phyloP scores from a whole-genome alignment of 805 yeast genomes.

The Wickerhamomyces hampshirensis region DNA sequence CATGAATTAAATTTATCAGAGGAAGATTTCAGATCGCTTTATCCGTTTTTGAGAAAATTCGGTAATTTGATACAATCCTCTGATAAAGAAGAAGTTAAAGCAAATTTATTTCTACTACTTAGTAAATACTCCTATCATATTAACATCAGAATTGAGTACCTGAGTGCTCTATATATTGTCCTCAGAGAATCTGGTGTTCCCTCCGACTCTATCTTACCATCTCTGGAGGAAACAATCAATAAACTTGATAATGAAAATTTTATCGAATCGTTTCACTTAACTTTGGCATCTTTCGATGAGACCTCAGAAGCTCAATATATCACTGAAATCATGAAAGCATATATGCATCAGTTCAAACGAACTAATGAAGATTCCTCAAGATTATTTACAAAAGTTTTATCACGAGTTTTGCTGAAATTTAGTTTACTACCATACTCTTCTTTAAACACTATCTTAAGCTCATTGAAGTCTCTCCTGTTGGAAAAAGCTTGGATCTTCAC shows the following conservation, averaged over 20 bases:
- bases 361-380: constrained; percentile 3
- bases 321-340: constrained; percentile 20
- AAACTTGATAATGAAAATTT: constrained; percentile 3
- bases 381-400: constrained; percentile 15
- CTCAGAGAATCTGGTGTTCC: constrained; percentile 24
- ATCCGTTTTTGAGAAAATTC: constrained; percentile 7
- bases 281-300: constrained; percentile 17
- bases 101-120: constrained; percentile 27
- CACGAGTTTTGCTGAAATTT: constrained; percentile 7
- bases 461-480: constrained; percentile 39
- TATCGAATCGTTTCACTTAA: constrained; percentile 16
- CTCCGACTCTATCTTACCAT: constrained; percentile 14
- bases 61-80: constrained; percentile 11
- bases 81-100: constrained; percentile 14
- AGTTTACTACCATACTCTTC: constrained; percentile 1
- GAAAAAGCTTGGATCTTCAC: constrained; percentile 53
- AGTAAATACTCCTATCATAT: constrained; percentile 16
- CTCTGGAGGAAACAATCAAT: constrained; percentile 17
- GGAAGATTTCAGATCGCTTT: constrained; percentile 8
- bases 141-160: constrained; percentile 20
- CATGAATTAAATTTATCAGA: constrained; percentile 15
- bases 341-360: constrained; percentile 10
- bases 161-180: constrained; percentile 32
- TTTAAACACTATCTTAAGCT: not conserved
- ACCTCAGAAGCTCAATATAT: constrained; percentile 11